Evolutionary conservation across 2,329 filamentous ascomycete species (phyloP).

Genomic region (Exophiala xenobiotica): DNA sequence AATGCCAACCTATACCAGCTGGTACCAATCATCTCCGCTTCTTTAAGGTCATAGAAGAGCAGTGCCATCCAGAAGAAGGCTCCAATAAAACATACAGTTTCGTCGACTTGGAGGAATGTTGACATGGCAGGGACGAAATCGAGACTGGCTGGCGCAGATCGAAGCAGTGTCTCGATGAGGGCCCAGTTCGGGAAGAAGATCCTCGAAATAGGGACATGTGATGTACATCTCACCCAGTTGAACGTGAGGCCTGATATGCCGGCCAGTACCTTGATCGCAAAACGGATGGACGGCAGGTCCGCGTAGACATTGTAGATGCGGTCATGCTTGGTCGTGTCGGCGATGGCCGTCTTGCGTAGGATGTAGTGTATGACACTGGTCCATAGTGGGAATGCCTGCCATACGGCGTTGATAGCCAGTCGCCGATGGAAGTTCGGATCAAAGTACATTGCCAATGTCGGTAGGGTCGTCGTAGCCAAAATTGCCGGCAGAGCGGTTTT

Average conservation of each 20-base stretch:
- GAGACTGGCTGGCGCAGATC: slow-evolving; percentile 27
- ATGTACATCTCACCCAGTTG: slow-evolving; percentile 4
- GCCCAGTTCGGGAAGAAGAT: not conserved
- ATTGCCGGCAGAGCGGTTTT: slow-evolving; percentile 6
- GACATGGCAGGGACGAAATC: slow-evolving; percentile 24
- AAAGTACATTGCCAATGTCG: slow-evolving; percentile 30
- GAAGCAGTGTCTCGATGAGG: slow-evolving; percentile 11
- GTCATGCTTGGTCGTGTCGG: slow-evolving; percentile 12
- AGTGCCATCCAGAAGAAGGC: slow-evolving; percentile 36
- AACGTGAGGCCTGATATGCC: slow-evolving; percentile 2
- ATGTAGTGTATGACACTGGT: slow-evolving; percentile 11
- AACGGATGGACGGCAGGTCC: slow-evolving; percentile 6
- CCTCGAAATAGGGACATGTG: not conserved
- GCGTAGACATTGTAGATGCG: slow-evolving; percentile 6
- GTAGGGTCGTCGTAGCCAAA: slow-evolving; percentile 28
- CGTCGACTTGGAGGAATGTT: slow-evolving; percentile 10
- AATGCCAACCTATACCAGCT: slow-evolving; percentile 31
- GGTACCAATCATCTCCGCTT: slow-evolving; percentile 31
- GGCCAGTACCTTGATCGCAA: not conserved
- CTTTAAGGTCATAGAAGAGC: slow-evolving; percentile 37
- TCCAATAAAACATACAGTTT: slow-evolving; percentile 6
- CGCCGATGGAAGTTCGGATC: slow-evolving; percentile 24
- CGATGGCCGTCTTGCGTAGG: slow-evolving; percentile 2
- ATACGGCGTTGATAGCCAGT: slow-evolving; percentile 28
- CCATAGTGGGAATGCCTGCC: slow-evolving; percentile 25